Conservation (phyloP, 2,329 filamentous ascomycete genomes). For the Pseudogymnoascus sp. region DNA sequence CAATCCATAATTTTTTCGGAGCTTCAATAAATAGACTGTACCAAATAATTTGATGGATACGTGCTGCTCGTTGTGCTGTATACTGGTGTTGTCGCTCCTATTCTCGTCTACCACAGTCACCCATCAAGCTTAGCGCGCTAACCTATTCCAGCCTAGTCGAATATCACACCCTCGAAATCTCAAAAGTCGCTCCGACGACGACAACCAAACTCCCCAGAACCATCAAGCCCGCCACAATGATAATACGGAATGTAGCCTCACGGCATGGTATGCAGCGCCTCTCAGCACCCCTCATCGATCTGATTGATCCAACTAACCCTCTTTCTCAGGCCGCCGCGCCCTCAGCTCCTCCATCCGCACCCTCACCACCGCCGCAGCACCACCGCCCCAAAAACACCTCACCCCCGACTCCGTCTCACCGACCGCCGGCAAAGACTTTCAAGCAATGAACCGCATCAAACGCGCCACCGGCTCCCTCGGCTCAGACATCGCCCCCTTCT, state of each 20-base stretch:
- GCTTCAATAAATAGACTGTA: constrained; percentile 3
- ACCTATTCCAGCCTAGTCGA: not conserved
- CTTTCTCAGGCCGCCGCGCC: constrained; percentile 40
- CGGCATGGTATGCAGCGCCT: constrained; percentile 41
- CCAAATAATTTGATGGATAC: not conserved
- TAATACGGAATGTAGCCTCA: constrained; percentile 44
- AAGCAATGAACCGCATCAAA: constrained; percentile 30
- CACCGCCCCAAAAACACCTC: constrained; percentile 8
- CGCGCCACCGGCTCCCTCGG: constrained; percentile 40
- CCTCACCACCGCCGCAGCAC: constrained; percentile 24
- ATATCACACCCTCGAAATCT: constrained; percentile 12
- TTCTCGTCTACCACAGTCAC: not conserved
- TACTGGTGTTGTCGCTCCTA: not conserved
- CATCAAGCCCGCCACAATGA: constrained; percentile 37
- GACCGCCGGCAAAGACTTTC: constrained; percentile 21
- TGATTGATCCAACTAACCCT: constrained; percentile 18
- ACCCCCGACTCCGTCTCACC: constrained; percentile 15
- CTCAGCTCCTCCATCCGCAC: constrained; percentile 32
- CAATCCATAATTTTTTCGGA: not conserved
- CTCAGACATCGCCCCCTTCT: constrained; percentile 42
- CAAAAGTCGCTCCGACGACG: constrained; percentile 17
- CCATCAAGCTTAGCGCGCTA: not conserved
- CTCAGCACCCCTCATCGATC: not conserved
- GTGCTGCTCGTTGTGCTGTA: not conserved
- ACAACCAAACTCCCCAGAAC: not conserved